These are phyloP conservation scores for Ogataea methylovora DNA, from an alignment of 805 yeast genomes.

Conservation along the genomic window DNA sequence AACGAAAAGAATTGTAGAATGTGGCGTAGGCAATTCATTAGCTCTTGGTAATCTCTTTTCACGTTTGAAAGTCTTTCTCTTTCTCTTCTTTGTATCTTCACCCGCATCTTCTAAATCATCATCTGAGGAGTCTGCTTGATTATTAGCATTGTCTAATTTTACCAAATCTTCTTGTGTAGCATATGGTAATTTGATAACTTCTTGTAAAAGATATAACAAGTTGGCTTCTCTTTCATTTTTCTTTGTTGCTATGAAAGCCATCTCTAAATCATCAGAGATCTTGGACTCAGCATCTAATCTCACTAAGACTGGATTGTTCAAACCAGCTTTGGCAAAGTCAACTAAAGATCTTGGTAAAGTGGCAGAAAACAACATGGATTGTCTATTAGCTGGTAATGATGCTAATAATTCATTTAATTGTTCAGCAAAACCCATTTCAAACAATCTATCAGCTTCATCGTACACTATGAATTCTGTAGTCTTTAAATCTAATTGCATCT, in stretches of 20 bases:
- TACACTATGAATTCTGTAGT: conserved; percentile 86
- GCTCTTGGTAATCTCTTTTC: conserved; percentile 62
- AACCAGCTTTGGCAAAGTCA: conserved; percentile 96
- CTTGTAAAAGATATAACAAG: conserved; percentile 67
- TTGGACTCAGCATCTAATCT: conserved; percentile 90
- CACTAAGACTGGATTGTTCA: conserved; percentile 85
- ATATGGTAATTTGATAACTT: conserved; percentile 74
- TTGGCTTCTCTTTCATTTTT: conserved; percentile 87
- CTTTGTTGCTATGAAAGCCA: conserved; percentile 79
- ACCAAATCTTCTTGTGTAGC: conserved; percentile 64
- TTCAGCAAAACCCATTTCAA: conserved; percentile 94
- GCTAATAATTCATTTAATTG: conserved; percentile 86
- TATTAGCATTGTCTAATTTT: conserved; percentile 41
- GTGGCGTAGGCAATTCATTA: conserved; percentile 72
- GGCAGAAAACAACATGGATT: conserved; percentile 87
- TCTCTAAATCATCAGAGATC: conserved; percentile 82
- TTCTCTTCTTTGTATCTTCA: conserved; percentile 23
- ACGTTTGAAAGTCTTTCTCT: conserved; percentile 27
- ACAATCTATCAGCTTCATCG: conserved; percentile 95
- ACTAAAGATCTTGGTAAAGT: conserved; percentile 89
- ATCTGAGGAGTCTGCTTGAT: conserved; percentile 45
- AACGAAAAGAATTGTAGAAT: conserved; percentile 87
- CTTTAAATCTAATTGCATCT: conserved; percentile 81
- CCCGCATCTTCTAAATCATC: conserved; percentile 40
- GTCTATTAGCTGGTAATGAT: conserved; percentile 74